Percentiles rank a stretch among this genome's conserved stretches.
Evolutionary conservation across 257 asterid genomes (phyloP).

Genomic region (Penstemon newberryi): DNA sequence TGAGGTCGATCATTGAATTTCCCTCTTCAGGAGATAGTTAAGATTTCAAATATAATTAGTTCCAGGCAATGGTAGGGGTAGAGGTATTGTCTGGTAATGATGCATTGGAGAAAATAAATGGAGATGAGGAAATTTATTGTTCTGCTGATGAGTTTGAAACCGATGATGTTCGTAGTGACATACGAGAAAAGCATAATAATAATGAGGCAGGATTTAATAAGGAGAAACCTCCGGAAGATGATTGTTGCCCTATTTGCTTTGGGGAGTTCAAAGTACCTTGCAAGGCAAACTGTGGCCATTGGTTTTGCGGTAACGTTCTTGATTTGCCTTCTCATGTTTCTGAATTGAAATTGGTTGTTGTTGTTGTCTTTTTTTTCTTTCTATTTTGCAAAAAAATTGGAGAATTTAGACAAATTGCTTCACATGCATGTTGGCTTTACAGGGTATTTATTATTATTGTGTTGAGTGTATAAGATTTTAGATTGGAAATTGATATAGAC

Average conservation of each 20-base stretch:
- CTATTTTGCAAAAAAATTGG: not conserved
- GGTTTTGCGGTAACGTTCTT: slow-evolving; percentile 29
- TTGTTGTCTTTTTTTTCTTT: not conserved
- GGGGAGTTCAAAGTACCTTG: slow-evolving; percentile 32
- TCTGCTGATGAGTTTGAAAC: not conserved
- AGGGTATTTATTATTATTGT: not conserved
- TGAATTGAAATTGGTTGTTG: not conserved
- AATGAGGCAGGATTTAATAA: slow-evolving; percentile 14
- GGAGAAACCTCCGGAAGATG: slow-evolving; percentile 31
- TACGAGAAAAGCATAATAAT: not conserved
- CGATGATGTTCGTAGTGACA: slow-evolving; percentile 18
- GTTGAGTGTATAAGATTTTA: not conserved
- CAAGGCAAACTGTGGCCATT: slow-evolving; percentile 33
- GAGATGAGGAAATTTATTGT: not conserved
- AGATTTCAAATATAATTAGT: too few relatives aligned
- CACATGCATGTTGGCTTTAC: too few relatives aligned
- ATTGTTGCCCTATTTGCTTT: slow-evolving; percentile 31
- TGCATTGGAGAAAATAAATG: not conserved
- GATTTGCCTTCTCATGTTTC: not conserved
- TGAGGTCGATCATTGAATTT: too few relatives aligned
- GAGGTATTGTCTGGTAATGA: not conserved
- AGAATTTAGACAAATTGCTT: not conserved
- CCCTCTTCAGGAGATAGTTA: too few relatives aligned
- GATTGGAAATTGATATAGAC: not conserved
- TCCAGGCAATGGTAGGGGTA: not conserved